Evolutionary conservation across 306 rosid species (phyloP), one percentile per base, ranked within the genome.

Genomic region (Hylodesmum podocarpum): DNA sequence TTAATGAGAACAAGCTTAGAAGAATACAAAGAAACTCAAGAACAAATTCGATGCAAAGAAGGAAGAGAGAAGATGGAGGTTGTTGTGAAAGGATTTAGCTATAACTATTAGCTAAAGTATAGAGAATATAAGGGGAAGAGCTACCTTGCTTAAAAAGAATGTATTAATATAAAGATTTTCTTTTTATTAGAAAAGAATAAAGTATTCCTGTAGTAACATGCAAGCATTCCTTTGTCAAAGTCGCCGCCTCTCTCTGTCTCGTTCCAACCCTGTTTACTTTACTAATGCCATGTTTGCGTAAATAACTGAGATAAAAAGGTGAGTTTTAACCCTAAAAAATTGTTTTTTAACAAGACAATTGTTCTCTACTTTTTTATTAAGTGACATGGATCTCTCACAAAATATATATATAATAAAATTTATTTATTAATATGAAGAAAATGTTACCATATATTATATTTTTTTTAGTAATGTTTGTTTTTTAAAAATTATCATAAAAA

Each of bases 31-130:
- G 92, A 90, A 89, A 84, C 89, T 91, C 91, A 89, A 90, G 97
- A 92, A 94, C 97, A 94, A 94, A 94, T 89, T 96, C 98, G 89
- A 94, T 91, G 94, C 97, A 90, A 87, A 76, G 82, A 81, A 79
- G 84, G 88, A 62, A 83, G 96, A 87, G 91, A 81, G 36, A 75
- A 84, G 88, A 83, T 39, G 19, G 66, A 76, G 58, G 63, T 0
- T n/a, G 85, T 43, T 33, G 82, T 79, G 72, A 40, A 16, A 15
- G 88, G 76, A 83, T 85, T 91, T 86, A 71, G 85, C 78, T 25
- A 25, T 25, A 22, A 19, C 64, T 47, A 10, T 22, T 83, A 71
- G 77, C 70, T 25, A 28, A 53, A 21, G 72, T 72, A 61, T 64
- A 67, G 69, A 83, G 85, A 76, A 83, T 71, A 73, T 71, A 73